Evolutionary conservation across 2,329 filamentous ascomycete species (phyloP), one percentile per base, ranked within the genome.

Genomic region (Fonsecaea pugnacius): DNA sequence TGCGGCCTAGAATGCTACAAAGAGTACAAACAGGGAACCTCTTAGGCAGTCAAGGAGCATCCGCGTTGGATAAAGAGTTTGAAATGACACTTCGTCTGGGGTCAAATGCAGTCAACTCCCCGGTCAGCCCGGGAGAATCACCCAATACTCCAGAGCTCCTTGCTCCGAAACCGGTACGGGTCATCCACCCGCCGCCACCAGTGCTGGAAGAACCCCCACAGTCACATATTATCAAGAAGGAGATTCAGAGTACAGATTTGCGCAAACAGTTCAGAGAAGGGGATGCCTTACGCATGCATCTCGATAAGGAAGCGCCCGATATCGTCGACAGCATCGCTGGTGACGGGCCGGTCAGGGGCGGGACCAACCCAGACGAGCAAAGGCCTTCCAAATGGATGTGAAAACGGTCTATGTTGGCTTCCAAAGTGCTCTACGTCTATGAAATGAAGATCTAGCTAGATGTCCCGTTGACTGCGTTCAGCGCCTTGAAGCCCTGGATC

Each of bases 401-500:
- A 58, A 38, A 38, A 33, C 16, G 21, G 14, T 51, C 33, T 7
- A 33, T 16, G 27, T 43, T 50, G 21, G 38, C 36, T 46, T 43
- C n/a, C 1, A 18, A 27, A 14, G 24, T 5, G 8, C 7, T 3
- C 43, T 48, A 48, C 43, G 4, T 48, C 43, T 24, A 48, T 48
- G 43, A 48, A 12, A 10, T 24, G 36, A 33, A 32, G 21, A 51
- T 36, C 46, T 59, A 59, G 30, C 30, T 18, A 5, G 32, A 30
- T 32, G 46, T 30, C n/a, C 43, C 57, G 12, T 59, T 56, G 43
- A 56, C 30, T 24, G 43, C 55, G 21, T 30, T 73, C 73, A 92
- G 72, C 18, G 82, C 84, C 74, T 82, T 81, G 62, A 94, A 87
- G 0, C 84, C 92, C 66, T 84, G 82, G 61, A 88, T 72, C 48